Evolutionary conservation across 1,284 basidiomycete species (phyloP).

Genomic region (Cutaneotrichosporon dermatis): DNA sequence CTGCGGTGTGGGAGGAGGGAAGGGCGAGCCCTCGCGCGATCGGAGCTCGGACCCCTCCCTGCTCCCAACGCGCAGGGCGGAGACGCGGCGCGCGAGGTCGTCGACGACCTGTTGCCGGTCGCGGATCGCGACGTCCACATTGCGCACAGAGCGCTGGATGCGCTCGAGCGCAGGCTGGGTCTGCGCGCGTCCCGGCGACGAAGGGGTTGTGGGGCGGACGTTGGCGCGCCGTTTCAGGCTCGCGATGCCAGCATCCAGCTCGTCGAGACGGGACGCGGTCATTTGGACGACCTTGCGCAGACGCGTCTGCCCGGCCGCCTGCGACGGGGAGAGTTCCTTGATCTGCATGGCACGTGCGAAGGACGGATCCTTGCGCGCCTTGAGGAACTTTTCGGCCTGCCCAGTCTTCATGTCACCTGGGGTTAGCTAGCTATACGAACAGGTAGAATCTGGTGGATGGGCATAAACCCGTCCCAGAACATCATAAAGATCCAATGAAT

Average conservation of each 20-base stretch:
- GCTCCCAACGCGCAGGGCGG: slow-evolving; percentile 30
- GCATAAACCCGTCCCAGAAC: too few relatives aligned
- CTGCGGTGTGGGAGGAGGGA: not conserved
- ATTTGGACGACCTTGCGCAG: slow-evolving; percentile 48
- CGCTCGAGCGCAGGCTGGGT: slow-evolving; percentile 47
- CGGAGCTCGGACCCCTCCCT: not conserved
- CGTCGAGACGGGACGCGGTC: slow-evolving; percentile 48
- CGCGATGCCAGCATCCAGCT: slow-evolving; percentile 37
- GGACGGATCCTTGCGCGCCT: slow-evolving; percentile 51
- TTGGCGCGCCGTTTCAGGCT: slow-evolving; percentile 37
- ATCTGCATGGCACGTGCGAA: slow-evolving; percentile 52
- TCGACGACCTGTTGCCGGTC: slow-evolving; percentile 49
- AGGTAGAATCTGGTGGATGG: too few relatives aligned
- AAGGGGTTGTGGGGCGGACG: slow-evolving; percentile 5
- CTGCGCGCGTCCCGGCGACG: not conserved
- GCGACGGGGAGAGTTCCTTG: slow-evolving; percentile 53
- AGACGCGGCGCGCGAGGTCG: slow-evolving; percentile 48
- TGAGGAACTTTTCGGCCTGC: slow-evolving; percentile 51
- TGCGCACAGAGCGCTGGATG: slow-evolving; percentile 51
- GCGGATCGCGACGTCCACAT: slow-evolving; percentile 50
- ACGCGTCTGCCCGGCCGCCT: slow-evolving; percentile 50
- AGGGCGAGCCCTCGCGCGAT: slow-evolving; percentile 8
- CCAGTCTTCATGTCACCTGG: slow-evolving; percentile 50
- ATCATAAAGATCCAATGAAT: too few relatives aligned
- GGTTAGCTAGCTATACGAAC: slow-evolving; percentile 7